Evolutionary conservation across 345 rosid species (phyloP).

Genomic region (Lepidium africanum): DNA sequence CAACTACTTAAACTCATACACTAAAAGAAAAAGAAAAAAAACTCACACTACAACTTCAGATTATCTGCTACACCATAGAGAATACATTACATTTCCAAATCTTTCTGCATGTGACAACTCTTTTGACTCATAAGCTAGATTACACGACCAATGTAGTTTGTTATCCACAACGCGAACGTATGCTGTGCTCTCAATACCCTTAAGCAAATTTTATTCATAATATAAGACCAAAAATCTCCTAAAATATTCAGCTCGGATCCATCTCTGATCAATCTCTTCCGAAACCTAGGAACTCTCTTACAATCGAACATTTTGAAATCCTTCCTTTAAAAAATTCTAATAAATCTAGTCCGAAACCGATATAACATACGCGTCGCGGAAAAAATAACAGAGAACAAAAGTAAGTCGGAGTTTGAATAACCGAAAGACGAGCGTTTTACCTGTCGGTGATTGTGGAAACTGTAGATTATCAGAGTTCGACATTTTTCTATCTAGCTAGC

Average conservation of each 20-base stretch:
- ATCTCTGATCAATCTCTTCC: conserved; percentile 7
- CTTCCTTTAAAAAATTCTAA: neutral
- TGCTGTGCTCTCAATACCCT: neutral
- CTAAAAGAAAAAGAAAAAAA: neutral
- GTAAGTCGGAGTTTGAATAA: neutral
- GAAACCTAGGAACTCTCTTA: neutral
- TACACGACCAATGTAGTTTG: neutral
- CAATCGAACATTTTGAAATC: neutral
- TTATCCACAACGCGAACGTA: neutral
- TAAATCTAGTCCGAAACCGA: neutral
- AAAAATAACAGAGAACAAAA: neutral
- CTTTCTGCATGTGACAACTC: neutral
- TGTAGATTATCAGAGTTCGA: conserved; percentile 3
- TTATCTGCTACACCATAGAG: neutral
- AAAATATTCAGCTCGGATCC: neutral
- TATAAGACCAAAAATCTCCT: neutral
- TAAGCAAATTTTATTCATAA: neutral
- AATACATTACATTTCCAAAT: neutral
- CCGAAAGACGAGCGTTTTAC: conserved; percentile 1
- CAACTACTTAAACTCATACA: neutral
- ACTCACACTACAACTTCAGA: neutral
- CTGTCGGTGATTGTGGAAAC: conserved; percentile 21
- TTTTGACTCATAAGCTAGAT: neutral
- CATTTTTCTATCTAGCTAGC: neutral
- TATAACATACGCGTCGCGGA: neutral